Evolutionary conservation across 345 rosid genomes (phyloP).

Genomic region (Erucastrum elatum): DNA sequence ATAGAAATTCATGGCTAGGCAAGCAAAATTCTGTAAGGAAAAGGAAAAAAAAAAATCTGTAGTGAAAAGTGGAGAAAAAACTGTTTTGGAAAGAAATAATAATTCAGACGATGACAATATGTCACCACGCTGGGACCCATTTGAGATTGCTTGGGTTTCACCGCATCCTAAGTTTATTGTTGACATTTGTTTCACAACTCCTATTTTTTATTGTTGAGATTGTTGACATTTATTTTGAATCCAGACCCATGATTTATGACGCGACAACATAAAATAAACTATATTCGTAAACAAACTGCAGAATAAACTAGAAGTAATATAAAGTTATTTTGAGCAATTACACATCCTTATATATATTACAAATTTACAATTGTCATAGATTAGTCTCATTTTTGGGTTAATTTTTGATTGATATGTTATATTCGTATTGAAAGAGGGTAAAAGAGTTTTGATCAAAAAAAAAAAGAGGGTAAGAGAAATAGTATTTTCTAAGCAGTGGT

Average conservation of each 20-base stretch:
- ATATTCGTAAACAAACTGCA: background rate
- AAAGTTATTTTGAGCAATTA: background rate
- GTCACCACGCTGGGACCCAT: slow-evolving; percentile 37
- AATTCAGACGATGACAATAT: slow-evolving; percentile 21
- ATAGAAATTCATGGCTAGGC: background rate
- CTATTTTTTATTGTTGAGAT: background rate
- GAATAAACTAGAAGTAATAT: background rate
- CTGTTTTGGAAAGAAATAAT: slow-evolving; percentile 2
- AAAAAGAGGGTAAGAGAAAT: background rate
- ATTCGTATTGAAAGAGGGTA: background rate
- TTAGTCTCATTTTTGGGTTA: background rate
- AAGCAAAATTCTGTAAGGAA: background rate
- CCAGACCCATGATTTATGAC: background rate
- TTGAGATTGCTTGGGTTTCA: slow-evolving; percentile 78
- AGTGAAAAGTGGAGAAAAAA: slow-evolving; percentile 9
- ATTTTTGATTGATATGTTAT: background rate
- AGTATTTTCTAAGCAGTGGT: background rate
- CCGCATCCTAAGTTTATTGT: slow-evolving; percentile 45
- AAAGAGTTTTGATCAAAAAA: no score
- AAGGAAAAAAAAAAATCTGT: background rate
- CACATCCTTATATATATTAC: background rate
- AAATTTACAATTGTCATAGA: background rate
- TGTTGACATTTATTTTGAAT: background rate
- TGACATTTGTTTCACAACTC: slow-evolving; percentile 13
- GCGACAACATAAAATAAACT: background rate